Conservation (phyloP, 345 rosid genomes). For the Durio zibethinus region DNA sequence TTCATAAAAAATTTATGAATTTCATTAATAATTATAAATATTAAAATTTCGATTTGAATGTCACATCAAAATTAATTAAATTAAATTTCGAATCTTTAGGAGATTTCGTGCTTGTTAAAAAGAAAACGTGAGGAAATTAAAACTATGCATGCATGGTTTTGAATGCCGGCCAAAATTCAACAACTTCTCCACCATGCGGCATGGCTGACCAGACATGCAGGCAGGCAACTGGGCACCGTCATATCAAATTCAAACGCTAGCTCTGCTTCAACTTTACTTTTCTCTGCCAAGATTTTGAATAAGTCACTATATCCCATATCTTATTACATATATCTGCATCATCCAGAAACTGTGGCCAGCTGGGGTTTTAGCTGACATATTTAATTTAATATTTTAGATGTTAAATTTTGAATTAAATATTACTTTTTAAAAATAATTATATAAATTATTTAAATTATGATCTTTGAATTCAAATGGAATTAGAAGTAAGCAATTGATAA, state of each 20-base stretch:
- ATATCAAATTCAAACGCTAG: not conserved
- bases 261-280: not conserved
- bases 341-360: not conserved
- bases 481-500: too few relatives aligned
- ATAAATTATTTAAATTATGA: too few relatives aligned
- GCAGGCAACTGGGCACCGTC: not conserved
- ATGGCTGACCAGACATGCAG: not conserved
- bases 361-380: not conserved
- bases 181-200: not conserved
- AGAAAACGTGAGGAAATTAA: not conserved
- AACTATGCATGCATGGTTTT: not conserved
- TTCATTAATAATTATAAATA: too few relatives aligned
- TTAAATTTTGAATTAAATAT: too few relatives aligned
- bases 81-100: not conserved
- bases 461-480: too few relatives aligned
- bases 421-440: too few relatives aligned
- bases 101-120: not conserved
- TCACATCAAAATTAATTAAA: too few relatives aligned
- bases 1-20: too few relatives aligned
- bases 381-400: too few relatives aligned
- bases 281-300: not conserved
- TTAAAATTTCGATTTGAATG: too few relatives aligned
- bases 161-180: not conserved
- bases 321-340: not conserved
- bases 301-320: not conserved